Evolutionary conservation across 306 rosid genomes (phyloP).

Genomic region (Glycine soja): DNA sequence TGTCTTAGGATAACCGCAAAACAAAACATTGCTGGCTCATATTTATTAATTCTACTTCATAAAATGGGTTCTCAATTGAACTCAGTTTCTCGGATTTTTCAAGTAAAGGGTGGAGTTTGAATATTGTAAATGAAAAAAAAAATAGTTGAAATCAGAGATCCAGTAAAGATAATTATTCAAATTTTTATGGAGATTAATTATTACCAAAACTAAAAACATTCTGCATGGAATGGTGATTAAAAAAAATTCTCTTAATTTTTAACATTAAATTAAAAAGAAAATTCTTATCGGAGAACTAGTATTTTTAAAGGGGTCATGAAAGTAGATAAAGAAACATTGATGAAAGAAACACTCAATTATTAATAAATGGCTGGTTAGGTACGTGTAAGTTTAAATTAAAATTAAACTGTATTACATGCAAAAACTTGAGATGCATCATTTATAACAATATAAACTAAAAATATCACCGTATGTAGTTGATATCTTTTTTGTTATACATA

Average conservation of each 20-base stretch:
- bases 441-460: neutral
- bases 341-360: neutral
- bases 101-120: no score
- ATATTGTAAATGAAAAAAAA: no score
- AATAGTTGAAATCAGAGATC: no score
- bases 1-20: no score
- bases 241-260: neutral
- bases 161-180: no score
- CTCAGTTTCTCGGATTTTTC: no score
- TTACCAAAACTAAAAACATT: no score
- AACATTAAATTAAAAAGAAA: neutral
- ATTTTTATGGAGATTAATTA: no score
- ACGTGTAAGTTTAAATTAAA: neutral
- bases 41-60: neutral
- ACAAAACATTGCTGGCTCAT: neutral
- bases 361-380: neutral
- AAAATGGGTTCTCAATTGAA: neutral
- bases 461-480: neutral
- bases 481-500: neutral
- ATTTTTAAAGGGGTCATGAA: neutral
- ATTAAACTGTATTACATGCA: conserved; percentile 9
- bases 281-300: neutral
- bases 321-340: neutral
- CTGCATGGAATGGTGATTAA: no score
- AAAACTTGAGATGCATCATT: neutral